These are phyloP conservation scores for Skeletonema potamos DNA, from an alignment of 108 stramenopile genomes.

Conservation along the genomic window DNA sequence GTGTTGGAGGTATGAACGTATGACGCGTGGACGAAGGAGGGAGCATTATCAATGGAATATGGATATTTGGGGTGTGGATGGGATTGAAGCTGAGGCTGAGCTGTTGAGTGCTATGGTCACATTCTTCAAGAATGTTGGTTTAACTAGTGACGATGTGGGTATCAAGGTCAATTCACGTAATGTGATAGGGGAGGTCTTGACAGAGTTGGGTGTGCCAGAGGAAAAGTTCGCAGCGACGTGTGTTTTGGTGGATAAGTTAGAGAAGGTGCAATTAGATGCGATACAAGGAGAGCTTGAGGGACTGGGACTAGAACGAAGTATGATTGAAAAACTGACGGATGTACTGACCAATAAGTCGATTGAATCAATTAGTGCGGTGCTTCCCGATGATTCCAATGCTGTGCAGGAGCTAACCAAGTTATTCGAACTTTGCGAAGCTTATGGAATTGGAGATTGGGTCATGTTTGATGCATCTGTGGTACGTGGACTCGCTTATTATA, in stretches of 20 bases:
- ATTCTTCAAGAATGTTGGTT: slow-evolving; percentile 88
- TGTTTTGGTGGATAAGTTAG: slow-evolving; percentile 97
- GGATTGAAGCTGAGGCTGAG: slow-evolving; percentile 94
- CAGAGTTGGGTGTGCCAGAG: slow-evolving; percentile 84
- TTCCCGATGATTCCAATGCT: slow-evolving; percentile 87
- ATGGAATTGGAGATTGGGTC: slow-evolving; percentile 92
- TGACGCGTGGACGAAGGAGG: slow-evolving; percentile 95
- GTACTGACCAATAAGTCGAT: slow-evolving; percentile 88
- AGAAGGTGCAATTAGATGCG: slow-evolving; percentile 93
- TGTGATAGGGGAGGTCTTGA: slow-evolving; percentile 90
- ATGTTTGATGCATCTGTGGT: slow-evolving; percentile 96
- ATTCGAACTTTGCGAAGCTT: slow-evolving; percentile 76
- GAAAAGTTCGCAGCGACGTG: slow-evolving; percentile 95
- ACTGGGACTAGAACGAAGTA: slow-evolving; percentile 79
- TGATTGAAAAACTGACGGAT: slow-evolving; percentile 77
- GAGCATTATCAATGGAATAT: slow-evolving; percentile 99
- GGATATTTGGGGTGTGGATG: slow-evolving; percentile 90
- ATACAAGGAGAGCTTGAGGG: slow-evolving; percentile 89
- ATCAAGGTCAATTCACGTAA: slow-evolving; percentile 94
- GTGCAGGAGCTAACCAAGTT: slow-evolving; percentile 79
- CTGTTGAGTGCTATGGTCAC: slow-evolving; percentile 89
- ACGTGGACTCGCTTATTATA: slow-evolving; percentile 97
- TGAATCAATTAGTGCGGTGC: slow-evolving; percentile 70
- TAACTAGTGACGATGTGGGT: slow-evolving; percentile 91
- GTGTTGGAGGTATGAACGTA: slow-evolving; percentile 97